phyloP scores from a whole-genome alignment of 164 flowering plant species.

The Vitis rotundifolia region DNA sequence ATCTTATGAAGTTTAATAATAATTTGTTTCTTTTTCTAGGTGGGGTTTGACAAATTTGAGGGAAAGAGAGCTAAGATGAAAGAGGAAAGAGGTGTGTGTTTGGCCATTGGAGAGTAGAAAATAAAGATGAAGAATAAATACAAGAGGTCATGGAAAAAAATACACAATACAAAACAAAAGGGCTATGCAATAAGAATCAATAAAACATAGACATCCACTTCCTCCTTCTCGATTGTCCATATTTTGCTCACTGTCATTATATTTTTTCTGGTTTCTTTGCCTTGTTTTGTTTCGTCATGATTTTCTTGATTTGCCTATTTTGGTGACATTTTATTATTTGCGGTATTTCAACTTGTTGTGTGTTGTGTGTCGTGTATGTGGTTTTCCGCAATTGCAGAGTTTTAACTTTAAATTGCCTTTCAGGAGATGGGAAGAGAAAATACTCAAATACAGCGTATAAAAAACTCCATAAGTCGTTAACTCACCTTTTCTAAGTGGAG shows the following conservation, averaged over 20 bases:
- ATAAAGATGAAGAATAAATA: neutral
- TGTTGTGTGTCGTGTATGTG: neutral
- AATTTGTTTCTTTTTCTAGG: conserved; percentile 3
- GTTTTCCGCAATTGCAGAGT: neutral
- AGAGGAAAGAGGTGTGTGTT: conserved; percentile 13
- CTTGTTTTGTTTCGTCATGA: neutral
- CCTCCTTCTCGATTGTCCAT: too few species aligned
- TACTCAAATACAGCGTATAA: conserved; percentile 64
- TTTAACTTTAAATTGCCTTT: neutral
- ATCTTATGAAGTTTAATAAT: neutral
- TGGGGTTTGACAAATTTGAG: conserved; percentile 1
- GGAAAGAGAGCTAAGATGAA: neutral
- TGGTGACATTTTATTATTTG: neutral
- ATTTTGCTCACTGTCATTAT: too few species aligned
- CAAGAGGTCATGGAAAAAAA: neutral
- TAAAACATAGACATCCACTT: too few species aligned
- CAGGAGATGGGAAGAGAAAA: conserved; percentile 66
- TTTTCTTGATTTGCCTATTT: neutral
- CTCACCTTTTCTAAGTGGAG: conserved; percentile 73
- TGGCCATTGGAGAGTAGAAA: conserved; percentile 3
- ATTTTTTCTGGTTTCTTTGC: neutral
- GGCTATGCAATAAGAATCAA: too few species aligned
- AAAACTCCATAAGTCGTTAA: conserved; percentile 71
- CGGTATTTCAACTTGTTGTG: too few species aligned
- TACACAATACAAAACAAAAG: too few species aligned